A percentile compares a stretch with the other conserved stretches of the same genome.
These are phyloP conservation scores for Calonectria crousiana DNA, from an alignment of 2,329 filamentous ascomycete species.

Conservation along the genomic window DNA sequence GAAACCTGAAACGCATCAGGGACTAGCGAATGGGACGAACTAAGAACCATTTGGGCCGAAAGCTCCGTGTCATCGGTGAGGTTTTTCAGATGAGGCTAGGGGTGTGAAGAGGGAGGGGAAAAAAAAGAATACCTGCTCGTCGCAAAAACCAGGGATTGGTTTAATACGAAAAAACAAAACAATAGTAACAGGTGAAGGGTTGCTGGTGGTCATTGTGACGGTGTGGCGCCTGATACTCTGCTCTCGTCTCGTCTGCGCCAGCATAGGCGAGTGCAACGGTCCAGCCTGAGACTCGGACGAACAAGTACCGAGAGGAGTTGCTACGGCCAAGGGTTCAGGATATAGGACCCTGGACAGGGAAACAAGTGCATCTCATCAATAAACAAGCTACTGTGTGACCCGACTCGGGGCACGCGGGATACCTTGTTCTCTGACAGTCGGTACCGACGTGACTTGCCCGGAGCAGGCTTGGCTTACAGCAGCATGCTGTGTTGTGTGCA, in stretches of 20 bases:
- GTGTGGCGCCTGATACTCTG: background rate
- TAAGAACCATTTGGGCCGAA: constrained; percentile 12
- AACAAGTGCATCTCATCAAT: constrained; percentile 9
- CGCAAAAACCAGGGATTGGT: background rate
- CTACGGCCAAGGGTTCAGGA: background rate
- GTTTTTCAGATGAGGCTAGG: constrained; percentile 10
- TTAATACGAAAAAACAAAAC: background rate
- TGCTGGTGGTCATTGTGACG: background rate
- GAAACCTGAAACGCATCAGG: constrained; percentile 45
- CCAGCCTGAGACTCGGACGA: background rate
- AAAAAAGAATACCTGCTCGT: background rate
- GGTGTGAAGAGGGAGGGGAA: background rate
- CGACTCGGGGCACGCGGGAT: background rate
- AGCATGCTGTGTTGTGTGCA: background rate
- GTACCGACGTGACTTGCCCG: background rate
- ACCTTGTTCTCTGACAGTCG: background rate
- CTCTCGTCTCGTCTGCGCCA: background rate
- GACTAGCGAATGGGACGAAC: constrained; percentile 15
- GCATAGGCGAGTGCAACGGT: constrained; percentile 12
- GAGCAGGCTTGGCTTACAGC: background rate
- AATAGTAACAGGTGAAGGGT: background rate
- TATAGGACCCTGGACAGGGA: constrained; percentile 2
- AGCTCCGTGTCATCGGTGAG: background rate
- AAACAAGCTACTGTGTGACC: background rate
- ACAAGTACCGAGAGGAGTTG: constrained; percentile 6